Evolutionary conservation across 495 filamentous ascomycete species (phyloP).

Genomic region (Umbilicaria muhlenbergii): DNA sequence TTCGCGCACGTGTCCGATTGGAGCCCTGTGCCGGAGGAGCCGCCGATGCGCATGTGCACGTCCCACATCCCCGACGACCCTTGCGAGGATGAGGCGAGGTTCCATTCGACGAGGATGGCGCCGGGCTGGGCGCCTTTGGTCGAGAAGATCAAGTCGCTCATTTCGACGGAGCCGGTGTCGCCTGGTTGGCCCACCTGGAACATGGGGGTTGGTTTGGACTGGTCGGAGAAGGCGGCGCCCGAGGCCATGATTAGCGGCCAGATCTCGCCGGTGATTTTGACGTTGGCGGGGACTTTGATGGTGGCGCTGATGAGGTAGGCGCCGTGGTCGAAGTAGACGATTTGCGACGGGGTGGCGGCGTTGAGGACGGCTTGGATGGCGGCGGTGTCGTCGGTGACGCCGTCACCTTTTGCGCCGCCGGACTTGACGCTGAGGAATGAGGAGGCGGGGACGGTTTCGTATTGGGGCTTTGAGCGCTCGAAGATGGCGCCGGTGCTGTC

Average conservation of each 20-base stretch:
- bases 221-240: conserved; percentile 54
- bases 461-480: conserved; percentile 60
- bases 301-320: conserved; percentile 76
- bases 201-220: conserved; percentile 43
- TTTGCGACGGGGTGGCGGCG: conserved; percentile 37
- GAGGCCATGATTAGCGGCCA: conserved; percentile 81
- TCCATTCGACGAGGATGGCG: conserved; percentile 86
- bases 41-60: conserved; percentile 73
- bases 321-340: conserved; percentile 88
- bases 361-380: conserved; percentile 60
- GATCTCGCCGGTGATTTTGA: conserved; percentile 75
- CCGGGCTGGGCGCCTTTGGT: conserved; percentile 68
- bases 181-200: conserved; percentile 69
- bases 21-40: conserved; percentile 63
- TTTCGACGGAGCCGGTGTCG: conserved; percentile 65
- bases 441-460: conserved; percentile 38
- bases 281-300: conserved; percentile 63
- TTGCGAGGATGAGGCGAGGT: conserved; percentile 48
- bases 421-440: conserved; percentile 63
- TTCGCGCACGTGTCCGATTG: conserved; percentile 64
- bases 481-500: conserved; percentile 38
- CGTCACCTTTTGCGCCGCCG: conserved; percentile 65
- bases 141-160: conserved; percentile 68
- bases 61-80: conserved; percentile 80
- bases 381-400: conserved; percentile 40